Evolutionary conservation across 108 stramenopile genomes (phyloP), one percentile per base, ranked within the genome.

Genomic region (Fragilariopsis cylindrus): DNA sequence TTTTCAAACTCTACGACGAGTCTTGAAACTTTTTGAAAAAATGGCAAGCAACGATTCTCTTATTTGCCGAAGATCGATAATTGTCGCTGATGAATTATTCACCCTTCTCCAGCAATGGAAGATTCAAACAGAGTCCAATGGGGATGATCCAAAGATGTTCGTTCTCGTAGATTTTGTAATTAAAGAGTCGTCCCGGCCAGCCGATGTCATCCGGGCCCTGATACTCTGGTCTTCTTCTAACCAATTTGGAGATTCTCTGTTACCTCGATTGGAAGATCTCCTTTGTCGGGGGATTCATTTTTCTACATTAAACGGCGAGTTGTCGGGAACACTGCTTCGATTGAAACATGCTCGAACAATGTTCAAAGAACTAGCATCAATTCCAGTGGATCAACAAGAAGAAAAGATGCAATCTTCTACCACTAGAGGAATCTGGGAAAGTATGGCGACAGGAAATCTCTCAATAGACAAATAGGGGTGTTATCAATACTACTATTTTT

Each of bases 251-350:
- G n/a, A 60, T 85, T 41, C 84, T 65, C 19, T 86, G 49, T 69
- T 69, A 21, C 30, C 74, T 13, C 63, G 73, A 44, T 43, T 86
- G n/a, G 68, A 80, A 55, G 16, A 16, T 16, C 66, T 80, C 13
- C 60, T 90, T 68, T 57, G 81, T 47, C 75, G 85, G 18, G 88
- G 87, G 4, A 86, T 87, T 47, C 80, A 81, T 39, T 68, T 42
- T 39, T 78, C 82, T 50, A 77, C 84, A 43, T 57, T 82, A 50
- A 65, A 74, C 48, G 82, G 54, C 15, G 92, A 88, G 79, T 60
- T 90, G 19, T 90, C 92, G 12, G 85, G 86, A 16, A 87, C 91
- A 11, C 56, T 93, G 73, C 73, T 93, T n/a, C 80, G 88, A 70
- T 69, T 93, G 55, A 77, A 84, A 52, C 60, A 84, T 39, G 82